Evolutionary conservation across 179 eudicot species (phyloP).

Genomic region (Silene noctiflora): DNA sequence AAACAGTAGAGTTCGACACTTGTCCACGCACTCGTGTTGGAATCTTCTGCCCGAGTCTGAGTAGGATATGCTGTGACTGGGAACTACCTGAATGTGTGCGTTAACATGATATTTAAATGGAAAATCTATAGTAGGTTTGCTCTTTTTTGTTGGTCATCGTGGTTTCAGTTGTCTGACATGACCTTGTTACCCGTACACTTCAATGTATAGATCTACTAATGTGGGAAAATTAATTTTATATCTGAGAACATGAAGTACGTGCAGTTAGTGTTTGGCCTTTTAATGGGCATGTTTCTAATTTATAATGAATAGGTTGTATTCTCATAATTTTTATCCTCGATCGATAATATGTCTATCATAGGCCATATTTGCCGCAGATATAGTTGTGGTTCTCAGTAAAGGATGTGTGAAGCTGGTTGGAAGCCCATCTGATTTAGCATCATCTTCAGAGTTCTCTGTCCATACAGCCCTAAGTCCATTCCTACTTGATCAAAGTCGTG

Average conservation of each 20-base stretch:
- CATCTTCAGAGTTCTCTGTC: conserved; percentile 41
- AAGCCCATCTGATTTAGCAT: conserved; percentile 53
- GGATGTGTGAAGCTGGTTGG: conserved; percentile 75
- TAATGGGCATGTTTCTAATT: neutral
- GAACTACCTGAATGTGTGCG: too few species aligned
- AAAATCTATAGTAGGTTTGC: conserved; percentile 3
- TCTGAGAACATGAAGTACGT: neutral
- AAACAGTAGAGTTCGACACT: too few species aligned
- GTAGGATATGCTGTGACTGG: too few species aligned
- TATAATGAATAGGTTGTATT: neutral
- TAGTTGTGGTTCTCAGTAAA: conserved; percentile 74
- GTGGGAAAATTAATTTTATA: neutral
- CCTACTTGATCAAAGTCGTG: conserved; percentile 32
- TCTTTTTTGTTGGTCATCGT: neutral
- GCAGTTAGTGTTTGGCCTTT: neutral
- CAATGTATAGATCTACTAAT: neutral
- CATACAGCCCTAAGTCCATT: conserved; percentile 32
- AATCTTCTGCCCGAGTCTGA: too few species aligned
- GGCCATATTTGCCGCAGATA: conserved; percentile 86
- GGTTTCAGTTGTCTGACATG: neutral
- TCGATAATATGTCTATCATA: conserved; percentile 25
- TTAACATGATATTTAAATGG: neutral
- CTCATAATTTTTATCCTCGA: neutral
- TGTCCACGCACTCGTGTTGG: too few species aligned
- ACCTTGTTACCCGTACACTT: neutral